Conservation (phyloP, 129 eudicot genomes). For the Scalesia atractyloides region DNA sequence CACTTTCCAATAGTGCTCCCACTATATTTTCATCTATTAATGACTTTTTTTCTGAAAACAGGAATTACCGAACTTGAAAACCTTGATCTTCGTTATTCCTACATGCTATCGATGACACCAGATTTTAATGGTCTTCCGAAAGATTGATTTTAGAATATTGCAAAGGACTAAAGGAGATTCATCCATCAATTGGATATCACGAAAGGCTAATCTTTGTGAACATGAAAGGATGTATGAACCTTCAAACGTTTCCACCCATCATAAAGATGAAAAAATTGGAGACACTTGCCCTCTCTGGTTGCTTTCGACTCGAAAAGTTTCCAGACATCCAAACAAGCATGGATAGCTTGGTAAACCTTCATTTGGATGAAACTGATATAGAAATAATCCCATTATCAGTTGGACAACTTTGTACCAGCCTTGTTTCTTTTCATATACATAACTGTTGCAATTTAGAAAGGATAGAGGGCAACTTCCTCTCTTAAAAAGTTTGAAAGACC, state of each 20-base stretch:
- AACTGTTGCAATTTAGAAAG: too few species aligned
- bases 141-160: too few species aligned
- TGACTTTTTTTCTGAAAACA: too few species aligned
- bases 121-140: too few species aligned
- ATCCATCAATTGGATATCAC: too few species aligned
- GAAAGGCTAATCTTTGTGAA: too few species aligned
- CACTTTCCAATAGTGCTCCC: too few species aligned
- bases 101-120: too few species aligned
- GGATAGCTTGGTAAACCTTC: not conserved
- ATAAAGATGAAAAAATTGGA: not conserved
- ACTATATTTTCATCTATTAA: too few species aligned
- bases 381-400: not conserved
- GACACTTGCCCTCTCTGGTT: not conserved
- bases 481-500: not conserved
- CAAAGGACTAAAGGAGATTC: too few species aligned
- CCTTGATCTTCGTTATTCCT: too few species aligned
- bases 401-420: not conserved
- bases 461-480: not conserved
- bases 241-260: conserved; percentile 7
- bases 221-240: not conserved
- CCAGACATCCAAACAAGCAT: not conserved
- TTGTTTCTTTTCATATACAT: not conserved
- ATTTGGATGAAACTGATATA: not conserved
- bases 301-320: not conserved
- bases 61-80: too few species aligned